A percentile compares a stretch with the other conserved stretches of the same genome.
Evolutionary conservation across 164 flowering plant genomes (phyloP).

Genomic region (Macadamia tetraphylla): DNA sequence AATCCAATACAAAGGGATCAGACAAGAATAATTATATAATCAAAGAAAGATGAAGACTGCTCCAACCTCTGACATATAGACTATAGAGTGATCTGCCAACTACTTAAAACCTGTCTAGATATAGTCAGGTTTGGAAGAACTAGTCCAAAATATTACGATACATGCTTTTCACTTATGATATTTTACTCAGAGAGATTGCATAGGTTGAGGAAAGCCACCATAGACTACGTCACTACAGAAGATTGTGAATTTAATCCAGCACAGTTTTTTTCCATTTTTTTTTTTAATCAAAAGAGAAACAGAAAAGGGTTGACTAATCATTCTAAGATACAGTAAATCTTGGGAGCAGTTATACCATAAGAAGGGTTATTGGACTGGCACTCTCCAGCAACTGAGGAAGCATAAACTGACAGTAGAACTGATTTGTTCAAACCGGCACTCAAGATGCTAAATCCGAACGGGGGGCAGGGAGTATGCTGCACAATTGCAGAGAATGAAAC

Average conservation of each 20-base stretch:
- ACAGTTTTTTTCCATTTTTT: too few relatives aligned
- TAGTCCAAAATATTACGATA: too few relatives aligned
- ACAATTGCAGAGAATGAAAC: conserved; percentile 85
- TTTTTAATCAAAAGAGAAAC: background rate
- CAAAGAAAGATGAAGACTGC: too few relatives aligned
- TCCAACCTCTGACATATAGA: too few relatives aligned
- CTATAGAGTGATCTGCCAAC: too few relatives aligned
- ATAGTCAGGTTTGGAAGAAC: too few relatives aligned
- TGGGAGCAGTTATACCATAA: conserved; percentile 50
- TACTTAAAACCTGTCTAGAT: too few relatives aligned
- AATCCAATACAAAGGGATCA: too few relatives aligned
- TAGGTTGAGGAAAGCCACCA: background rate
- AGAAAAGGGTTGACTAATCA: background rate
- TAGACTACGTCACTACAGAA: background rate
- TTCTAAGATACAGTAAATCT: conserved; percentile 4
- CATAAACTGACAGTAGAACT: conserved; percentile 81
- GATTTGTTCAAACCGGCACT: conserved; percentile 96
- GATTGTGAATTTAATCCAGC: background rate
- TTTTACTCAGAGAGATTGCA: too few relatives aligned
- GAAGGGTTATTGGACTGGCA: conserved; percentile 35
- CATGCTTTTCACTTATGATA: too few relatives aligned
- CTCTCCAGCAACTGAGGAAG: conserved; percentile 39
- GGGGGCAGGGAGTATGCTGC: conserved; percentile 74
- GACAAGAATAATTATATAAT: too few relatives aligned
- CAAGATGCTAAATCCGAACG: conserved; percentile 88